A percentile compares a stretch with the other conserved stretches of the same genome.
Evolutionary conservation across 2,329 filamentous ascomycete genomes (phyloP).

Genomic region (Fusarium anthophilum): DNA sequence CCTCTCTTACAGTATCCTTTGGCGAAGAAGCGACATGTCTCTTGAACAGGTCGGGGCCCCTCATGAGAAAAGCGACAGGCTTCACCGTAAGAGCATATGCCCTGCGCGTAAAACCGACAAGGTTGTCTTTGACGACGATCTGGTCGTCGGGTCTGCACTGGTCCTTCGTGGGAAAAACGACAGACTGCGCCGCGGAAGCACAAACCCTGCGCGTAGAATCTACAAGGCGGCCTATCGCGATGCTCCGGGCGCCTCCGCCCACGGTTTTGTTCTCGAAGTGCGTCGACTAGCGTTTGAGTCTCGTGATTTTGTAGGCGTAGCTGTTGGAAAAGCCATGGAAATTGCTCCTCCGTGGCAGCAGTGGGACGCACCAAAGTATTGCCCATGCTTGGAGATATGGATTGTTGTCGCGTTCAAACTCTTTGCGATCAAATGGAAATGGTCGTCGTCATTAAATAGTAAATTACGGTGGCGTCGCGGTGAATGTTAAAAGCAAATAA

Average conservation of each 20-base stretch:
- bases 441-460: not conserved
- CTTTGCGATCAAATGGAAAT: too few relatives aligned
- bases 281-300: not conserved
- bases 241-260: not conserved
- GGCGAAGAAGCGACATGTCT: not conserved
- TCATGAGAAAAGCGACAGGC: not conserved
- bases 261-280: not conserved
- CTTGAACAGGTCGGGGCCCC: not conserved
- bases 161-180: not conserved
- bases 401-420: not conserved
- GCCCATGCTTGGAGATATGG: not conserved
- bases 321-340: too few relatives aligned
- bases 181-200: not conserved
- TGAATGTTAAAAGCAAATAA: not conserved
- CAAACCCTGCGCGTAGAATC: not conserved
- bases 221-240: not conserved
- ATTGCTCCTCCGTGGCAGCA: too few relatives aligned
- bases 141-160: too few relatives aligned
- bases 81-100: not conserved
- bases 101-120: not conserved
- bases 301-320: not conserved
- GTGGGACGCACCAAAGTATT: not conserved
- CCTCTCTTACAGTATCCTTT: not conserved
- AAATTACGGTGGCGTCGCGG: not conserved
- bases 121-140: too few relatives aligned